Evolutionary conservation across 352 stramenopile genomes (phyloP).

Genomic region (Globisporangium radiosum): DNA sequence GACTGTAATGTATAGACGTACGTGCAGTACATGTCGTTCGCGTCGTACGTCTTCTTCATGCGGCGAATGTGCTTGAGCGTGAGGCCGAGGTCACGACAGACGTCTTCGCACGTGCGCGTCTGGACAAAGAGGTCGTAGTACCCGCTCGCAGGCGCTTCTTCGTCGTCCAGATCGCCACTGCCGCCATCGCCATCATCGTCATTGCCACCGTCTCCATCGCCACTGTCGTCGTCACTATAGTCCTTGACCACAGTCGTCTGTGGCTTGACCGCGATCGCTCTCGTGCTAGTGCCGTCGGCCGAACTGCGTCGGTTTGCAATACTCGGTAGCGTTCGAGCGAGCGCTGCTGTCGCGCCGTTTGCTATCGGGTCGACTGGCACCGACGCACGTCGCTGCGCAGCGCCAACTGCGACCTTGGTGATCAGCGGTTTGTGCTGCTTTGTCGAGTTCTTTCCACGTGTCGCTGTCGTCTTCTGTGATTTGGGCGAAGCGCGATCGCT

Average conservation of each 20-base stretch:
- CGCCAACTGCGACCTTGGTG: constrained; percentile 2
- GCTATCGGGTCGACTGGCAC: background rate
- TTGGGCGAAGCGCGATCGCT: background rate
- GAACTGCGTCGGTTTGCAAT: too few relatives aligned
- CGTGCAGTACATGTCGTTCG: constrained; percentile 74
- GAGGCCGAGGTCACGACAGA: constrained; percentile 42
- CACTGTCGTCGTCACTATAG: background rate
- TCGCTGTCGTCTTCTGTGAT: background rate
- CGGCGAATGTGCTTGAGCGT: constrained; percentile 48
- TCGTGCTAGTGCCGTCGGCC: background rate
- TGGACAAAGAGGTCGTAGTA: constrained; percentile 52
- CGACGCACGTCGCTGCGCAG: background rate
- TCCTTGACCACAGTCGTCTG: background rate
- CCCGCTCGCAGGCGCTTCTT: constrained; percentile 24
- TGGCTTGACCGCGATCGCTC: constrained; percentile 3
- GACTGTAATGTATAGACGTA: constrained; percentile 19
- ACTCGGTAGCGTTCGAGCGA: background rate
- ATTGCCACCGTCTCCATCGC: too few relatives aligned
- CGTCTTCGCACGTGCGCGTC: constrained; percentile 39
- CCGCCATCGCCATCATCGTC: background rate
- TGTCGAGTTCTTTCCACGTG: constrained; percentile 6
- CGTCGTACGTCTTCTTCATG: constrained; percentile 66
- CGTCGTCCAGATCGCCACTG: background rate
- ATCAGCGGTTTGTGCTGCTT: constrained; percentile 3
- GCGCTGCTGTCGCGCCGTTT: background rate